Percentiles rank a stretch among this genome's conserved stretches.
Conservation (phyloP, 305 asterid genomes). For the Ajuga reptans region DNA sequence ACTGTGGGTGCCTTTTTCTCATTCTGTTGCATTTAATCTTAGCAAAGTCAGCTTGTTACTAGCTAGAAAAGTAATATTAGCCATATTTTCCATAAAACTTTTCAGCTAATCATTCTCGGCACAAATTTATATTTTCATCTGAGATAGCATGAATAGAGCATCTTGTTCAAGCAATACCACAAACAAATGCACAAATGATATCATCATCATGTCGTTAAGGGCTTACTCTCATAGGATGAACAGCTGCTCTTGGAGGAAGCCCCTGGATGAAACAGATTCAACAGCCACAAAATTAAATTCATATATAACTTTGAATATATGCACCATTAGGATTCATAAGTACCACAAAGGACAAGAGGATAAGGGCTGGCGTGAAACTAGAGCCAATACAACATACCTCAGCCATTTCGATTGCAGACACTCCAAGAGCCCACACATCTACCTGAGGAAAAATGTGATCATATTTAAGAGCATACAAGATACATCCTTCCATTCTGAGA, state of each 20-base stretch:
- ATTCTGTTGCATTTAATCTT: background rate
- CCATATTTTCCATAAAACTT: background rate
- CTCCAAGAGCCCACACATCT: slow-evolving; percentile 99
- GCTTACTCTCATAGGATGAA: slow-evolving; percentile 99
- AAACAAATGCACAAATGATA: background rate
- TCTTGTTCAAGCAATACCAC: slow-evolving; percentile 9
- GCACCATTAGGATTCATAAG: slow-evolving; percentile 14
- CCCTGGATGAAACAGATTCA: slow-evolving; percentile 50
- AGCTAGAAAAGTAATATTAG: background rate
- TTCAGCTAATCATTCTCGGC: background rate
- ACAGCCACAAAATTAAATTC: slow-evolving; percentile 22
- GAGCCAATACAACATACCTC: slow-evolving; percentile 50
- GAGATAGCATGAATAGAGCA: background rate
- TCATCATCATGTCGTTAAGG: background rate
- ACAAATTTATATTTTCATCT: slow-evolving; percentile 17
- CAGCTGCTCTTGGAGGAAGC: slow-evolving; percentile 94
- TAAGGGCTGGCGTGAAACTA: slow-evolving; percentile 3
- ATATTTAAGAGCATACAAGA: slow-evolving; percentile 16
- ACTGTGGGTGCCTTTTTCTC: background rate
- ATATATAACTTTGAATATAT: slow-evolving; percentile 4
- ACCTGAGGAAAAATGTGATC: slow-evolving; percentile 40
- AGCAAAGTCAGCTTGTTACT: background rate
- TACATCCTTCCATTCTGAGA: slow-evolving; percentile 4
- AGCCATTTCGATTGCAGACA: slow-evolving; percentile 98
- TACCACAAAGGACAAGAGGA: slow-evolving; percentile 18